Conservation (phyloP, 2,329 filamentous ascomycete species). For the Thermoascus crustaceus region DNA sequence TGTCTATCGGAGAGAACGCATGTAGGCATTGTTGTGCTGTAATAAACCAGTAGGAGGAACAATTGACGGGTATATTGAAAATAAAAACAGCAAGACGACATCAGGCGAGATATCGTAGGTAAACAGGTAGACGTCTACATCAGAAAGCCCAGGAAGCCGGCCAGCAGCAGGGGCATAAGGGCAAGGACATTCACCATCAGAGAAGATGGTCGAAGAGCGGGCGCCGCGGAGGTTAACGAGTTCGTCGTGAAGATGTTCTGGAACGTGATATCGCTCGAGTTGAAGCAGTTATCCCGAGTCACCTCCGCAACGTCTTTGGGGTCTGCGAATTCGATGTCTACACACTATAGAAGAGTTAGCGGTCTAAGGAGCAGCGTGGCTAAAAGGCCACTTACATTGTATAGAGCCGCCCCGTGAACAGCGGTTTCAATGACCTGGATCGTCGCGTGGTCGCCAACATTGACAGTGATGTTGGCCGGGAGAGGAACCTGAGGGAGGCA, state of each 20-base stretch:
- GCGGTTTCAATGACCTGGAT: slow-evolving; percentile 82
- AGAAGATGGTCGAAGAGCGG: slow-evolving; percentile 3
- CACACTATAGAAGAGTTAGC: slow-evolving; percentile 55
- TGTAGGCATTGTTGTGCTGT: too few relatives aligned
- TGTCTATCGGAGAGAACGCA: too few relatives aligned
- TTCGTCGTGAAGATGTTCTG: slow-evolving; percentile 57
- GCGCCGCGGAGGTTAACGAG: slow-evolving; percentile 16
- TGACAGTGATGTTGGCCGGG: slow-evolving; percentile 61
- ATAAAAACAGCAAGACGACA: too few relatives aligned
- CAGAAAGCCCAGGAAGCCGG: slow-evolving; percentile 13
- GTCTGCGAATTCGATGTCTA: slow-evolving; percentile 86
- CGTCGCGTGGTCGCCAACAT: slow-evolving; percentile 78
- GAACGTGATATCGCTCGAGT: slow-evolving; percentile 70
- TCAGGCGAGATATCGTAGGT: too few relatives aligned
- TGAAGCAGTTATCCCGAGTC: slow-evolving; percentile 79
- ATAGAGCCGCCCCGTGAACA: slow-evolving; percentile 73
- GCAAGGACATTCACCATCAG: slow-evolving; percentile 13
- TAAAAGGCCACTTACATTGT: slow-evolving; percentile 53
- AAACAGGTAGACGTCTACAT: too few relatives aligned
- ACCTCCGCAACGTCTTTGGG: slow-evolving; percentile 68
- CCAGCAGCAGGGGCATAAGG: slow-evolving; percentile 20
- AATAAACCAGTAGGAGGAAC: too few relatives aligned
- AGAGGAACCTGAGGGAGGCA: slow-evolving; percentile 86
- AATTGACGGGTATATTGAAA: too few relatives aligned
- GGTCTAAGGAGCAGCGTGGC: not conserved